A percentile compares a stretch with the other conserved stretches of the same genome.
Conservation (phyloP, 441 rosid species). For the Corymbia citriodora region DNA sequence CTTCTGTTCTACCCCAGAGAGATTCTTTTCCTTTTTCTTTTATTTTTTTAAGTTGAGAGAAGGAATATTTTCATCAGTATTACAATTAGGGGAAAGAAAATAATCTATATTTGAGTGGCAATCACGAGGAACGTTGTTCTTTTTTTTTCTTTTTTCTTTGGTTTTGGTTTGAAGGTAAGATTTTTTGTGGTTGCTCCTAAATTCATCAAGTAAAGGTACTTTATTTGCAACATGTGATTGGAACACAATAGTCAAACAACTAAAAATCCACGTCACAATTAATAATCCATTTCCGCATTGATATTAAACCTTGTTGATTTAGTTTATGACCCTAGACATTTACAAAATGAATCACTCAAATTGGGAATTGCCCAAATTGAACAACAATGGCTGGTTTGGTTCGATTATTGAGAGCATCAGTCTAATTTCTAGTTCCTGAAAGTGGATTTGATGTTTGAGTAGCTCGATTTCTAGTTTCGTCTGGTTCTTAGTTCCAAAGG, state of each 20-base stretch:
- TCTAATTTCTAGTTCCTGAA: no score
- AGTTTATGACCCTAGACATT: fast-evolving
- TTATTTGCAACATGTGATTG: fast-evolving
- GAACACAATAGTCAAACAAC: not conserved
- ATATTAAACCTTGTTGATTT: not conserved
- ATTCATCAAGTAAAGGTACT: not conserved
- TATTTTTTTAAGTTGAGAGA: not conserved
- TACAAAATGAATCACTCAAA: no score
- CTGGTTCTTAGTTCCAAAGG: no score
- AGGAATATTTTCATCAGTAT: not conserved
- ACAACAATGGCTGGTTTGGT: no score
- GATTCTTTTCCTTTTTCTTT: not conserved
- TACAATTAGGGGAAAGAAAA: not conserved
- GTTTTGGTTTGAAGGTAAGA: not conserved
- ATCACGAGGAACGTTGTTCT: not conserved
- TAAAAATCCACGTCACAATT: fast-evolving
- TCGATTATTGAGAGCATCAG: no score
- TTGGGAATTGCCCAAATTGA: no score
- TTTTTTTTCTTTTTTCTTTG: not conserved
- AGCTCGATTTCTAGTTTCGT: no score
- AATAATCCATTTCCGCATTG: not conserved
- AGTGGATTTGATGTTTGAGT: no score
- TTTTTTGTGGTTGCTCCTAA: not conserved
- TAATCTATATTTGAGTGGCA: not conserved
- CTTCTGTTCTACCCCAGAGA: not conserved